Conservation (phyloP, 257 asterid genomes). For the Primulina huaijiensis region DNA sequence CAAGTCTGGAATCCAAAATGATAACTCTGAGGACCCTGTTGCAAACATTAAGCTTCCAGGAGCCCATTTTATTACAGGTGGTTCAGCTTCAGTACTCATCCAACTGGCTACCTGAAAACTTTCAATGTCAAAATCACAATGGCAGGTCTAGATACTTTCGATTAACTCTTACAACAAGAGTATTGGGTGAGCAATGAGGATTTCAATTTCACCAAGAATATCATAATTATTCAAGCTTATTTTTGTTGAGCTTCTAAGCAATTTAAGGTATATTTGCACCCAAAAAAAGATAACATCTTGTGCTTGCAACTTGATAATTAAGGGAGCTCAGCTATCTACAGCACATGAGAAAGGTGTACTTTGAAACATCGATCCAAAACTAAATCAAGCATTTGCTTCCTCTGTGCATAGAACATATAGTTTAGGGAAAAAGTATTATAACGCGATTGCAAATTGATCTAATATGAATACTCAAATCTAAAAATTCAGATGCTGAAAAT, state of each 20-base stretch:
- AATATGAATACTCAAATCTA: no score
- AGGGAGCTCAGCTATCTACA: not conserved
- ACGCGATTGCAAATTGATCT: not conserved
- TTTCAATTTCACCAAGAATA: not conserved
- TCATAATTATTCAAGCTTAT: not conserved
- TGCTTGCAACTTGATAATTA: conserved; percentile 2
- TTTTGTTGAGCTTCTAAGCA: not conserved
- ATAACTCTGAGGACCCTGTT: conserved; percentile 91
- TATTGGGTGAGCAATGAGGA: not conserved
- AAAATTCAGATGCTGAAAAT: not conserved
- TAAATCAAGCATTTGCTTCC: not conserved
- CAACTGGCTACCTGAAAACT: conserved; percentile 80
- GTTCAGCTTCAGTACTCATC: conserved; percentile 86
- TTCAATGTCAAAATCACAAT: conserved; percentile 4
- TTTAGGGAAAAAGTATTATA: not conserved
- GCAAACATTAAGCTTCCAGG: conserved; percentile 93
- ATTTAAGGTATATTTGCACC: not conserved
- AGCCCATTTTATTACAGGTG: conserved; percentile 92
- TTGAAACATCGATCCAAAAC: not conserved
- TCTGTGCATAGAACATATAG: not conserved
- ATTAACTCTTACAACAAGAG: conserved; percentile 10
- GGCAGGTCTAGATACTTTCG: not conserved
- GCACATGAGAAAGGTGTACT: not conserved
- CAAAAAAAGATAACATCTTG: not conserved
- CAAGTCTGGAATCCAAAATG: conserved; percentile 96